Base-by-base conservation (phyloP, 208 protist genomes). In the Leishmania aethiopica region DNA sequence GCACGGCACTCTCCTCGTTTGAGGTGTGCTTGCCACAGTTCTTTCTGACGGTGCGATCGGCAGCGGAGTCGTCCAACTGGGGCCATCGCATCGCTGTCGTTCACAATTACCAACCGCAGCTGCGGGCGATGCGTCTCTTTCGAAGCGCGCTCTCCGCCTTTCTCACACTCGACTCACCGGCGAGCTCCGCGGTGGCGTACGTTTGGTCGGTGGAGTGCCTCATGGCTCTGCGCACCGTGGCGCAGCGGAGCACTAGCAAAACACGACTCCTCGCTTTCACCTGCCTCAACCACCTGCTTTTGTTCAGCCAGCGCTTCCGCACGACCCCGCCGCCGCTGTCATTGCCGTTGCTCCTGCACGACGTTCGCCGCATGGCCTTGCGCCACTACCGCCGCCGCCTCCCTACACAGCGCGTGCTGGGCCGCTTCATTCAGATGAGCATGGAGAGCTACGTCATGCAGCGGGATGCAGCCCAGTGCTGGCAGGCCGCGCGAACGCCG, bases 31-130 rank as follows among this genome's bases (percentile, higher is more conserved):
- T 94, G 55, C 86, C 88, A 49, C 85, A 89, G 15, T 91, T 97
- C 71, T 96, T 91, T 72, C 80, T 96, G 55, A 89, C 91, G 75
- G 83, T 94, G 5, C 89, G 92, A 37, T 91, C 88, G 72, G 89
- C 91, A 74, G 80, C 87, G 28, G 84, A 90, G 49, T 85, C 73
- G 22, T 80, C 89, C 2, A 95, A 96, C 84, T 97, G 94, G 94
- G 95, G 95, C n/a, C 96, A 96, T 86, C 92, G 91, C 55, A 70
- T 97, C 53, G 73, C 85, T 45, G 87, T 97, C 51, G 87, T 98
- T 51, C 94, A 91, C 84, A 89, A 95, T 72, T 87, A 81, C 74
- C 84, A 86, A 17, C 82, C 84, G 19, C 91, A 94, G 81, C 86
- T 92, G 19, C 87, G 79, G n/a, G 94, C 94, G 15, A 90, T 93